Evolutionary conservation across 2,329 filamentous ascomycete genomes (phyloP).

Genomic region (Metarhizium brunneum): DNA sequence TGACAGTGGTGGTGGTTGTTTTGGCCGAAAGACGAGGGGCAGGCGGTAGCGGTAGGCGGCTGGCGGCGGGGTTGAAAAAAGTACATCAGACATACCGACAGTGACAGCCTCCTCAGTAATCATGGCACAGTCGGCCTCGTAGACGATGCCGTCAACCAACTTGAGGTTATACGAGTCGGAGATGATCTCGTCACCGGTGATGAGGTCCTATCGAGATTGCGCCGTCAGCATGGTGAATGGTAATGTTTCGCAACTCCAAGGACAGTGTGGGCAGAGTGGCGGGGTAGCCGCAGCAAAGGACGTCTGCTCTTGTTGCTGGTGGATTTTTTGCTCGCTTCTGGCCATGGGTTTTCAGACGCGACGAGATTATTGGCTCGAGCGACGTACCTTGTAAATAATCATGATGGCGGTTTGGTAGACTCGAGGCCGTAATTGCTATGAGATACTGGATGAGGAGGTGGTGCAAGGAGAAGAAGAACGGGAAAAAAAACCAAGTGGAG

Average conservation of each 20-base stretch:
- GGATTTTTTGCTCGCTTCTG: not conserved
- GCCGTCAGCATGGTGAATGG: slow-evolving; percentile 13
- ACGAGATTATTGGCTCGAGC: not conserved
- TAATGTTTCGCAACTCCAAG: not conserved
- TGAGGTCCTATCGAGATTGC: slow-evolving; percentile 57
- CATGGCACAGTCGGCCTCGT: slow-evolving; percentile 88
- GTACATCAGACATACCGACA: slow-evolving; percentile 50
- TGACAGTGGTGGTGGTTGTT: not conserved
- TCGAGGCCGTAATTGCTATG: slow-evolving; percentile 9
- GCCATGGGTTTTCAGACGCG: not conserved
- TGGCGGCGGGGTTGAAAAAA: not conserved
- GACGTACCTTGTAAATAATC: slow-evolving; percentile 61
- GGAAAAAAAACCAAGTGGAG: slow-evolving; percentile 1
- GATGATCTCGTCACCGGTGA: slow-evolving; percentile 91
- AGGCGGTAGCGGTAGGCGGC: not conserved
- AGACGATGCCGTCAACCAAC: slow-evolving; percentile 69
- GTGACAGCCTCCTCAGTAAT: slow-evolving; percentile 68
- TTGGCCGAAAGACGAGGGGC: not conserved
- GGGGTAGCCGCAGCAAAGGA: not conserved
- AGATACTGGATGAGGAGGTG: slow-evolving; percentile 10
- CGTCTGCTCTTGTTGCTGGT: too few species aligned
- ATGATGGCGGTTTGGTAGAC: slow-evolving; percentile 44
- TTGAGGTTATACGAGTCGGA: slow-evolving; percentile 87
- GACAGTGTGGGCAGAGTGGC: not conserved
- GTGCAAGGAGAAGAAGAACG: slow-evolving; percentile 3